Conservation (phyloP, 768 basidiomycete species). For the Chalciporus pseudorubinellus region DNA sequence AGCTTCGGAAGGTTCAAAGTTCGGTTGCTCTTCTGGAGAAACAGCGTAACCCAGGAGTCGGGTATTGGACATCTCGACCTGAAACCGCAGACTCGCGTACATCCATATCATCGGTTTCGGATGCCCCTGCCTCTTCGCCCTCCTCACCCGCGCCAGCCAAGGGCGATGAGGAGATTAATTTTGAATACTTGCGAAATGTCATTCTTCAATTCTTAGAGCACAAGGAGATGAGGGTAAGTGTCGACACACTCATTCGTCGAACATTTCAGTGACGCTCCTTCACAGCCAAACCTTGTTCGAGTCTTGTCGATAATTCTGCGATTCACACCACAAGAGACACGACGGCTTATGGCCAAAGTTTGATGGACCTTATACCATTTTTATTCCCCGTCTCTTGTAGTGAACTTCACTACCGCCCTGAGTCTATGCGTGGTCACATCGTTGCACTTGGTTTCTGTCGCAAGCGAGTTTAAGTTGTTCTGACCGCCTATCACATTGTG, state of each 20-base stretch:
- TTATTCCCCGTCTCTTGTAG: neutral
- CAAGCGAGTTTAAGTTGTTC: too few relatives aligned
- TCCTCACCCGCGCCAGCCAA: slow-evolving; percentile 27
- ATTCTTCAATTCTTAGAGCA: slow-evolving; percentile 97
- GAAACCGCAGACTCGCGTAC: slow-evolving; percentile 35
- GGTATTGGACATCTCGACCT: slow-evolving; percentile 74
- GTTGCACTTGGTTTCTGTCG: too few relatives aligned
- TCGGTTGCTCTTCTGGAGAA: slow-evolving; percentile 87
- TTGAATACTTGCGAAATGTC: slow-evolving; percentile 95
- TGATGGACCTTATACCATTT: slow-evolving; percentile 28
- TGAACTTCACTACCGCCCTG: neutral
- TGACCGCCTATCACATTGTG: too few relatives aligned
- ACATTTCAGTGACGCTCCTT: slow-evolving; percentile 6
- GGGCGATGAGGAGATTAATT: slow-evolving; percentile 88
- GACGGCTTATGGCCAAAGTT: slow-evolving; percentile 86
- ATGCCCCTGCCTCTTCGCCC: slow-evolving; percentile 37
- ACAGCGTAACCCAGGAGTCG: slow-evolving; percentile 90
- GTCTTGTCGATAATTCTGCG: slow-evolving; percentile 90
- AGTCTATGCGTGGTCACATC: neutral
- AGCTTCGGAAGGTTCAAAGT: slow-evolving; percentile 92
- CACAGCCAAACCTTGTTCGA: slow-evolving; percentile 81
- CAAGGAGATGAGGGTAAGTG: slow-evolving; percentile 93
- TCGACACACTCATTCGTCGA: neutral
- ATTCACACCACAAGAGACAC: slow-evolving; percentile 94
- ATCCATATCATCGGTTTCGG: slow-evolving; percentile 43